Evolutionary conservation across 1,284 basidiomycete genomes (phyloP).

Genomic region (Heterobasidion irregulare): DNA sequence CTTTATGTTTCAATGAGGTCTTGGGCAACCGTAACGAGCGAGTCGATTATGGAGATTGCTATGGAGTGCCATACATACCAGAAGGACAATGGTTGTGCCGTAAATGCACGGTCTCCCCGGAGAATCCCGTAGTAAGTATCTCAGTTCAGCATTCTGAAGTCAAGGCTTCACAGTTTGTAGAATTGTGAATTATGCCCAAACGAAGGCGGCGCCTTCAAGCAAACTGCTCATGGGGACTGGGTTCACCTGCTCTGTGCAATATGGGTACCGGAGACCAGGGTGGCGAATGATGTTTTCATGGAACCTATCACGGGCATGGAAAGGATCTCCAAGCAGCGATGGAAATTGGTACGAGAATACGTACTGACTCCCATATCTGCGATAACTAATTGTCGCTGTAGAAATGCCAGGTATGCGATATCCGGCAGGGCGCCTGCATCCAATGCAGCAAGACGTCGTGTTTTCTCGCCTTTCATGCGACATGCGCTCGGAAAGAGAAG

Average conservation of each 20-base stretch:
- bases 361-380: slow-evolving; percentile 2
- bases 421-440: slow-evolving; percentile 87
- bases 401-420: slow-evolving; percentile 86
- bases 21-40: neutral
- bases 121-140: slow-evolving; percentile 80
- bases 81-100: slow-evolving; percentile 99
- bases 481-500: slow-evolving; percentile 86
- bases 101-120: slow-evolving; percentile 97
- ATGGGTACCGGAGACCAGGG: slow-evolving; percentile 94
- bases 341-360: slow-evolving; percentile 73
- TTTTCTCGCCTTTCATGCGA: slow-evolving; percentile 92
- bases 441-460: slow-evolving; percentile 92
- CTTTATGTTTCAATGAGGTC: neutral
- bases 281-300: slow-evolving; percentile 97
- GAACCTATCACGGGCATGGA: slow-evolving; percentile 94
- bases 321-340: slow-evolving; percentile 82
- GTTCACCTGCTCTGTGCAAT: slow-evolving; percentile 96
- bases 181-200: slow-evolving; percentile 93
- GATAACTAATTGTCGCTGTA: slow-evolving; percentile 12
- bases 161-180: slow-evolving; percentile 29
- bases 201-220: slow-evolving; percentile 98
- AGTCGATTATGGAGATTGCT: slow-evolving; percentile 70
- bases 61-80: slow-evolving; percentile 98
- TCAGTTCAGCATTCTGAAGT: neutral
- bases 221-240: slow-evolving; percentile 92